Percentiles rank a stretch among this genome's conserved stretches.
phyloP scores from a whole-genome alignment of 192 early-diverging fungal genomes.

The Backusella psychrophila region DNA sequence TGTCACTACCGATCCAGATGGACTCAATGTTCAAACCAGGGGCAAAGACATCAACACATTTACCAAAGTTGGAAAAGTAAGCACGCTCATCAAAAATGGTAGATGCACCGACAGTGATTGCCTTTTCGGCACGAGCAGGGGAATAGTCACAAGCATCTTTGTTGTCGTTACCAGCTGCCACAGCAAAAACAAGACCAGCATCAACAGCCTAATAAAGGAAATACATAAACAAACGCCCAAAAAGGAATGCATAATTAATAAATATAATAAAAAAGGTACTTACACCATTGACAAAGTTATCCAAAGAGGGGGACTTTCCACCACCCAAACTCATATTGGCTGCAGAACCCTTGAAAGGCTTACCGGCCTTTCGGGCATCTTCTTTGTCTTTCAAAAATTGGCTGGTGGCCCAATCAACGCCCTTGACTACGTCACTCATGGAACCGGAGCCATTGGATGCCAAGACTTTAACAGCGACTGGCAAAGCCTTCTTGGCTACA shows the following conservation, averaged over 20 bases:
- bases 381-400: constrained; percentile 52
- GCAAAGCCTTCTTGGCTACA: constrained; percentile 82
- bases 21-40: constrained; percentile 84
- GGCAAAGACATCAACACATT: constrained; percentile 91
- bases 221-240: not conserved
- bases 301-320: constrained; percentile 73
- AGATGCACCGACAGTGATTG: constrained; percentile 89
- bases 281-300: constrained; percentile 72
- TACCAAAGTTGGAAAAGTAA: constrained; percentile 85
- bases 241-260: not conserved
- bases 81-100: constrained; percentile 77
- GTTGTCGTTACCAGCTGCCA: constrained; percentile 90
- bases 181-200: constrained; percentile 77
- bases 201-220: constrained; percentile 48
- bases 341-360: constrained; percentile 74
- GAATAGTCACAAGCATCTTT: constrained; percentile 87
- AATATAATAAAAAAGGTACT: constrained; percentile 7
- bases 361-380: constrained; percentile 49
- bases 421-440: constrained; percentile 78
- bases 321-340: constrained; percentile 96
- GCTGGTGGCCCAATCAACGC: constrained; percentile 69
- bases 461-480: constrained; percentile 94
- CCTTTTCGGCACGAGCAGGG: constrained; percentile 76
- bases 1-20: constrained; percentile 50
- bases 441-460: constrained; percentile 85